Percentiles rank a stretch among this genome's conserved stretches.
Evolutionary conservation across 2,329 filamentous ascomycete species (phyloP).

Genomic region (Cladosporium sp.): DNA sequence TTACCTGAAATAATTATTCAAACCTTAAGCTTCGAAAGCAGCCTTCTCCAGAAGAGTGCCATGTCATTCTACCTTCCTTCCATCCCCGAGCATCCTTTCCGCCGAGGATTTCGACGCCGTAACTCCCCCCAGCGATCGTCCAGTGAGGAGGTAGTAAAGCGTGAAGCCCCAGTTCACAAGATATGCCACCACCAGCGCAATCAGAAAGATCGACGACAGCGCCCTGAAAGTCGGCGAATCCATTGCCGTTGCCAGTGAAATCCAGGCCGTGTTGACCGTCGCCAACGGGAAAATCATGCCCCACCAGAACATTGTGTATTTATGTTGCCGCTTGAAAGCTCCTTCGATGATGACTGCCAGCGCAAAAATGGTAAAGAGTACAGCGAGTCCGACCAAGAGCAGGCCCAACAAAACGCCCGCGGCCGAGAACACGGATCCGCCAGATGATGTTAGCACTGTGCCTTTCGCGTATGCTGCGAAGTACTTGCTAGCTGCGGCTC

Average conservation of each 20-base stretch:
- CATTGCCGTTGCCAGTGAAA: slow-evolving; percentile 13
- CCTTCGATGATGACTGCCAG: slow-evolving; percentile 12
- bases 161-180: too few species aligned
- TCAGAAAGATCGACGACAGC: slow-evolving; percentile 12
- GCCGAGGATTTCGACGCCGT: too few species aligned
- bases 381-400: too few species aligned
- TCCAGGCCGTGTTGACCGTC: slow-evolving; percentile 17
- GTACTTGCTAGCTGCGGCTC: slow-evolving; percentile 14
- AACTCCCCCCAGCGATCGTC: too few species aligned
- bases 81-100: too few species aligned
- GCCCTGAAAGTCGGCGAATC: slow-evolving; percentile 18
- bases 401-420: too few species aligned
- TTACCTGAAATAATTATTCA: too few species aligned
- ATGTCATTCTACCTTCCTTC: too few species aligned
- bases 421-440: too few species aligned
- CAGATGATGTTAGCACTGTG: slow-evolving; percentile 14
- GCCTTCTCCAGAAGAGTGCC: too few species aligned
- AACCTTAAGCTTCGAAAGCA: too few species aligned
- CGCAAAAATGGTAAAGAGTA: slow-evolving; percentile 17
- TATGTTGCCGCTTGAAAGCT: slow-evolving; percentile 12
- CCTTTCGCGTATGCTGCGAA: slow-evolving; percentile 19
- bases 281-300: slow-evolving; percentile 20
- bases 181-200: slow-evolving; percentile 1
- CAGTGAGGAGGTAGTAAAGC: too few species aligned
- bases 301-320: slow-evolving; percentile 17